Evolutionary conservation across 768 basidiomycete genomes (phyloP).

Genomic region (Lyophyllum atratum): DNA sequence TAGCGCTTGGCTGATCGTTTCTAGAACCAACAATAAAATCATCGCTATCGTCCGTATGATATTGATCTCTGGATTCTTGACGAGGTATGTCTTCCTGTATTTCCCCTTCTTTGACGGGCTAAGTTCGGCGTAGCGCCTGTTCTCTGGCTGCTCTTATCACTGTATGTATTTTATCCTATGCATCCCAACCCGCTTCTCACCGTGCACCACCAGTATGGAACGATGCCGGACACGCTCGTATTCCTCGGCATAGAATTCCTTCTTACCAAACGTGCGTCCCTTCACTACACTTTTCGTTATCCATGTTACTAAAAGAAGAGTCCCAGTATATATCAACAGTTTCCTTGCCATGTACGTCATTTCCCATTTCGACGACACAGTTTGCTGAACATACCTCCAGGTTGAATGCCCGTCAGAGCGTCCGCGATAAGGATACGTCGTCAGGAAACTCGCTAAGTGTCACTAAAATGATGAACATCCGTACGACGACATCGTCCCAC

Average conservation of each 20-base stretch:
- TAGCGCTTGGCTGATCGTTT: neutral
- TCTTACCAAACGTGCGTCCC: conserved; percentile 19
- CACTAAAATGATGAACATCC: conserved; percentile 18
- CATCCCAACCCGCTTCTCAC: neutral
- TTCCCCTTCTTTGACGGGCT: neutral
- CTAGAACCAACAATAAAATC: conserved; percentile 21
- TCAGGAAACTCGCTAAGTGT: conserved; percentile 7
- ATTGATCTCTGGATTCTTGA: conserved; percentile 21
- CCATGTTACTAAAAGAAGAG: too few relatives aligned
- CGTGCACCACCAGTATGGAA: conserved; percentile 10
- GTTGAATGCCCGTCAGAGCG: conserved; percentile 23
- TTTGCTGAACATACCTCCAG: conserved; percentile 8
- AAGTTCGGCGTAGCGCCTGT: conserved; percentile 7
- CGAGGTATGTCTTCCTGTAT: conserved; percentile 11
- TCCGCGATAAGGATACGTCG: conserved; percentile 12
- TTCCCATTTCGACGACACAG: neutral
- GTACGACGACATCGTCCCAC: conserved; percentile 12
- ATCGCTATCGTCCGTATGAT: conserved; percentile 20
- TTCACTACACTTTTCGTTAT: too few relatives aligned
- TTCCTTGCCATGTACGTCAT: conserved; percentile 28
- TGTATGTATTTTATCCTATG: neutral
- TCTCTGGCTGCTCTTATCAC: conserved; percentile 21
- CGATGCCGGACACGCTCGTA: conserved; percentile 19
- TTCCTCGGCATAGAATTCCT: conserved; percentile 21
- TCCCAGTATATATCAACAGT: conserved; percentile 32